A percentile compares a stretch with the other conserved stretches of the same genome.
phyloP scores from a whole-genome alignment of 2,329 filamentous ascomycete genomes.

The Epichloe uncinata region DNA sequence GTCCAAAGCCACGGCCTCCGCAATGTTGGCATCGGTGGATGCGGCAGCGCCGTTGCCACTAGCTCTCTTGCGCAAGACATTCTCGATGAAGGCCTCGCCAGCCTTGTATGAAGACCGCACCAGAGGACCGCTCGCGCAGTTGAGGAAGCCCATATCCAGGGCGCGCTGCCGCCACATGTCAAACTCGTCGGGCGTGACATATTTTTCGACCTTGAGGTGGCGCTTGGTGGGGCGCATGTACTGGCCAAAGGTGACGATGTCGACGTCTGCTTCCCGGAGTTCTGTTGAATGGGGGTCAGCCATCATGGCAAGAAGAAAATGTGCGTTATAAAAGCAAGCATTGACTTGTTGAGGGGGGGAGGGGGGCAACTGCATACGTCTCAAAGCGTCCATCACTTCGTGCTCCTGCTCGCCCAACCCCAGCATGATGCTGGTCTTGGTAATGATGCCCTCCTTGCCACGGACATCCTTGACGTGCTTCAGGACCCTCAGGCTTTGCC shows the following conservation, averaged over 20 bases:
- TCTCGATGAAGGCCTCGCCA: slow-evolving; percentile 97
- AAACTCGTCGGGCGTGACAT: slow-evolving; percentile 82
- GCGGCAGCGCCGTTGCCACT: slow-evolving; percentile 25
- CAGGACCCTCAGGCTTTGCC: slow-evolving; percentile 70
- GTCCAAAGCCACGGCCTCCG: slow-evolving; percentile 27
- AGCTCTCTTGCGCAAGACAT: slow-evolving; percentile 76
- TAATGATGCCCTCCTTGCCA: slow-evolving; percentile 60
- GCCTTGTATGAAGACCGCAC: slow-evolving; percentile 96
- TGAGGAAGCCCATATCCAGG: slow-evolving; percentile 90
- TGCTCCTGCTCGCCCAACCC: slow-evolving; percentile 86
- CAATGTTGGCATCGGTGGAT: slow-evolving; percentile 15
- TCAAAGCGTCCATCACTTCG: slow-evolving; percentile 67
- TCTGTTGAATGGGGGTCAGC: slow-evolving; percentile 31
- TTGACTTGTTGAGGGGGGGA: too few relatives aligned
- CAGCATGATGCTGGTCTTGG: slow-evolving; percentile 98
- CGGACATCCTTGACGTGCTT: slow-evolving; percentile 67
- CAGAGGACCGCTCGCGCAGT: slow-evolving; percentile 85
- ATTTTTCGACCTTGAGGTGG: slow-evolving; percentile 93
- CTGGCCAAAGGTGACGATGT: slow-evolving; percentile 98
- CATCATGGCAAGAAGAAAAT: too few relatives aligned
- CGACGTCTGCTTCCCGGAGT: slow-evolving; percentile 66
- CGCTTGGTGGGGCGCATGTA: slow-evolving; percentile 99
- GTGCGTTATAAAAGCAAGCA: not conserved
- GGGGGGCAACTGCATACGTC: slow-evolving; percentile 32
- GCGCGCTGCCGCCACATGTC: slow-evolving; percentile 84